Evolutionary conservation across 2,329 filamentous ascomycete genomes (phyloP), one percentile per base, ranked within the genome.

Genomic region (Fusarium keratoplasticum): DNA sequence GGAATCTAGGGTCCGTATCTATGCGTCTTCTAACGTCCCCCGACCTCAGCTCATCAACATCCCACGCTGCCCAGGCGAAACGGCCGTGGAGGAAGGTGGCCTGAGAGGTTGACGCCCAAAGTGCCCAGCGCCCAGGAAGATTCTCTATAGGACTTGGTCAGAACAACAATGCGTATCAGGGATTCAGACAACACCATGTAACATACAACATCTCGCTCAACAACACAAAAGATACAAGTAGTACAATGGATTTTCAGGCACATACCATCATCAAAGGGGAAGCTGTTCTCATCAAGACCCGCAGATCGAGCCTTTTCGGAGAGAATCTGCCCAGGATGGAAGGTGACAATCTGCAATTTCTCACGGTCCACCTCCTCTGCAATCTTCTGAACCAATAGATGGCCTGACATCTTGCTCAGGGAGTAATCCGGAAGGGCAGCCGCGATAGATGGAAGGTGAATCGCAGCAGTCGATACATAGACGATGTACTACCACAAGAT

Each of bases 281-380:
- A 55, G 29, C 50, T 55, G 16, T 16, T 33, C 4, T 55, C 29
- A 1, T 55, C 50, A 29, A 55, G 18, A 2, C 50, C 50, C 11
- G 33, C 29, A 5, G n/a, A 35, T 33, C 54, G 20, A 22, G 27
- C 50, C 4, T 4, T 22, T 55, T 55, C 54, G 18, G 54, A 58
- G 20, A 58, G 54, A 33, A 58, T 58, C n/a, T 22, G 29, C 27
- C 54, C 54, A 14, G 50, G n/a, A 33, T 55, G 50, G 29, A 55
- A 20, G n/a, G 13, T 55, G 13, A 55, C 31, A 33, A 55, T 22
- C n/a, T 55, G 50, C 6, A 33, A 4, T 2, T 18, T 27, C 5
- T 47, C 42, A 22, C 42, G 22, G 5, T 47, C 42, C 1, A 47
- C 42, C 6, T 47, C 42, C 14, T 47, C 42, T 27, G 42, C 42